Base-by-base conservation (phyloP, 176 grass and related monocot species). In the Ampelocalamus luodianensis region DNA sequence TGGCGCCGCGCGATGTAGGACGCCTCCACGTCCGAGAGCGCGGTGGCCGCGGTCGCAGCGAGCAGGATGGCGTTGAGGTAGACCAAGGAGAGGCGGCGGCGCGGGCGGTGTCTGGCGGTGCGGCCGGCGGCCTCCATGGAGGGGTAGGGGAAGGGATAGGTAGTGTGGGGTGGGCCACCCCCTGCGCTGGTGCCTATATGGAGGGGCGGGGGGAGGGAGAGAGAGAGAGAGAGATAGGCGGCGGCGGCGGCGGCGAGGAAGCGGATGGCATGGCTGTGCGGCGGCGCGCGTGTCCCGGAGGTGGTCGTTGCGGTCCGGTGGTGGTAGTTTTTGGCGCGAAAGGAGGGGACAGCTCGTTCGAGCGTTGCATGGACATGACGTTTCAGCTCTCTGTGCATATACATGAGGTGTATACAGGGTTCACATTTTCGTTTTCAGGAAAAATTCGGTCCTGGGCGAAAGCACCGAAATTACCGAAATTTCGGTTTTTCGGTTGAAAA, bases 1-100 rank as follows among this genome's bases (percentile, higher is more conserved):
- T 97, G 94, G 13, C 91, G 91, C 3, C 76, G 74, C 20, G 82
- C 69, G 44, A 93, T 93, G 58, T 54, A 53, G 20, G 94, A 53
- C 1, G 69, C 89, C 84, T 96, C 87, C 0, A 43, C 51, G 81
- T 97, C 71, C 0, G 85, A 78, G 7, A 94, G 62, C 18, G 89
- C 82, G 1, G 23, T 1, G 0, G 9, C 44, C 4, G 27, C 0
- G 0, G 72, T 0, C 1, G 32, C 4, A 7, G 37, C 20, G 22
- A 89, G 42, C 3, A 86, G 61, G 8, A 48, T 0, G 49, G 69
- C 58, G 48, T 0, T 6, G 71, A 62, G 42, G 42, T 14, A 66
- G 63, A 16, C 40, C 10, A 44, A 15, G 40, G 55, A 20, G 42
- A 72, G 56, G 68, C 75, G 24, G 39, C 42, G 39, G 32, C 34